phyloP scores from a whole-genome alignment of 1,139 yeast genomes.

The Arxiozyma slooffiae region DNA sequence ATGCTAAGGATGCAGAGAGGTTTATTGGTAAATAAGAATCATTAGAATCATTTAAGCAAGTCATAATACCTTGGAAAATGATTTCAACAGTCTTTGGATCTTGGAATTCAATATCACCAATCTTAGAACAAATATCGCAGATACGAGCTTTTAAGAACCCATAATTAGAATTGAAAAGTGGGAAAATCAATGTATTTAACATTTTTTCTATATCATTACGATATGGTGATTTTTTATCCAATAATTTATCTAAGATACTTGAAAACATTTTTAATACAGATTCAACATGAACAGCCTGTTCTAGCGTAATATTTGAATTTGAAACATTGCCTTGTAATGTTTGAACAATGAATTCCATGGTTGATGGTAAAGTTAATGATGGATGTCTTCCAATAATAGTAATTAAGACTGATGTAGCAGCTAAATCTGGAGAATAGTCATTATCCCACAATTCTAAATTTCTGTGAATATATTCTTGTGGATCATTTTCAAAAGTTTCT shows the following conservation, averaged over 20 bases:
- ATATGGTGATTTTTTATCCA: constrained; percentile 49
- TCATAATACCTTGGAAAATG: constrained; percentile 59
- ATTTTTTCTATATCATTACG: constrained; percentile 60
- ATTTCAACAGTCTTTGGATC: constrained; percentile 41
- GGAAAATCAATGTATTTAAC: constrained; percentile 54
- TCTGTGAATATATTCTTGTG: constrained; percentile 80
- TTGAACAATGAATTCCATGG: constrained; percentile 55
- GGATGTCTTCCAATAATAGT: constrained; percentile 61
- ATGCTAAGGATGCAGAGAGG: constrained; percentile 74
- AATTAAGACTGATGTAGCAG: constrained; percentile 52
- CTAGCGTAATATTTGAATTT: constrained; percentile 32
- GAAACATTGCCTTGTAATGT: constrained; percentile 37
- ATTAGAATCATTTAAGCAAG: constrained; percentile 45
- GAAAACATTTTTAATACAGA: constrained; percentile 76
- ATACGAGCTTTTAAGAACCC: constrained; percentile 80
- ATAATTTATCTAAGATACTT: constrained; percentile 52
- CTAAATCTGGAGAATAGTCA: constrained; percentile 56
- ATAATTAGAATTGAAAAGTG: constrained; percentile 54
- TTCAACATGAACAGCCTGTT: constrained; percentile 62
- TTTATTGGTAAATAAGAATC: constrained; percentile 59
- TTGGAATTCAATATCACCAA: constrained; percentile 53
- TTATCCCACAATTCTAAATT: constrained; percentile 58
- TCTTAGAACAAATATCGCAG: constrained; percentile 64
- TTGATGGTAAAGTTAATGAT: constrained; percentile 50
- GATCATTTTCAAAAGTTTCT: constrained; percentile 78